Evolutionary conservation across 768 basidiomycete species (phyloP).

Genomic region (Russula abietina): DNA sequence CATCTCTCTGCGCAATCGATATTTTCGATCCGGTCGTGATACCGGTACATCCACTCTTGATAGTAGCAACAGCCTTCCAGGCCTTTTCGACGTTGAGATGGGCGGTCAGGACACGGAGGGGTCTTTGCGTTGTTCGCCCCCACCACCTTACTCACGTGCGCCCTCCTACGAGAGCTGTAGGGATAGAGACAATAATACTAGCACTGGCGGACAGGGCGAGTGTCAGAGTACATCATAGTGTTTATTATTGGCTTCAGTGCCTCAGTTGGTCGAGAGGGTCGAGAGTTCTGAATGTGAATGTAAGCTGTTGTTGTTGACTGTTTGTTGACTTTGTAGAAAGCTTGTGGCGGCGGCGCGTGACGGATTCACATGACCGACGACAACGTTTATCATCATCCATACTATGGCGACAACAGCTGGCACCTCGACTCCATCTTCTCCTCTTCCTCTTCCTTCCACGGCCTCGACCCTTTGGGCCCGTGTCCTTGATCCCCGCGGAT

Average conservation of each 20-base stretch:
- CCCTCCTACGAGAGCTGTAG: slow-evolving; percentile 15
- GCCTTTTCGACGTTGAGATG: background rate
- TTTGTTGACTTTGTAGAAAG: background rate
- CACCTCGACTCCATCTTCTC: slow-evolving; percentile 4
- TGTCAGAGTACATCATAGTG: slow-evolving; percentile 1
- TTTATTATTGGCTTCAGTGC: background rate
- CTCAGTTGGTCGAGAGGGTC: background rate
- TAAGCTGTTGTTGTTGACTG: background rate
- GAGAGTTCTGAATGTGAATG: background rate
- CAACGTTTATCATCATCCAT: too few species aligned
- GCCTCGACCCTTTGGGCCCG: slow-evolving; percentile 46
- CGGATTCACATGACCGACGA: background rate
- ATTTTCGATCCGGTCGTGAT: background rate
- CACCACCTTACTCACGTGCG: slow-evolving; percentile 18
- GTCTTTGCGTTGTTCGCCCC: slow-evolving; percentile 5
- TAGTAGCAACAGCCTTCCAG: background rate
- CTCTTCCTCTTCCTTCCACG: slow-evolving; percentile 21
- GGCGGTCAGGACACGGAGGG: background rate
- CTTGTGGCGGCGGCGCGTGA: slow-evolving; percentile 1
- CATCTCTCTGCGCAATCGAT: background rate
- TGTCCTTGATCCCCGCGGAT: slow-evolving; percentile 42
- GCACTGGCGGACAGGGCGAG: background rate
- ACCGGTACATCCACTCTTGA: background rate
- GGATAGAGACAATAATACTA: background rate
- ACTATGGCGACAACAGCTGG: slow-evolving; percentile 10